Percentiles rank a stretch among this genome's conserved stretches.
Evolutionary conservation across 768 basidiomycete species (phyloP).

Genomic region (Trametes cinnabarina): DNA sequence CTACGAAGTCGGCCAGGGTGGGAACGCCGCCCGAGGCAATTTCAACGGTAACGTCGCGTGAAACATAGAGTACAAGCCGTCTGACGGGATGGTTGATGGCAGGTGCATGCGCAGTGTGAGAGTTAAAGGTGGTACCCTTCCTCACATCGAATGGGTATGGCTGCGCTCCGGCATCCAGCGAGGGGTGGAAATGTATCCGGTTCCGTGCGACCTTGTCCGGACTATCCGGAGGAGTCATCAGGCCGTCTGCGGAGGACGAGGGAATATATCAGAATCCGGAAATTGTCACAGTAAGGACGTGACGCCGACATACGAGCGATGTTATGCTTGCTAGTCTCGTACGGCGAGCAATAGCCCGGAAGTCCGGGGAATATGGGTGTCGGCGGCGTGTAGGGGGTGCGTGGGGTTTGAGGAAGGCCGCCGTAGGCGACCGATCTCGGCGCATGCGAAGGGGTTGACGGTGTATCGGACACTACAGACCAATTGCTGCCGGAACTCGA

Average conservation of each 20-base stretch:
- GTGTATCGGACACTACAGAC: slow-evolving; percentile 5
- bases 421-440: slow-evolving; percentile 11
- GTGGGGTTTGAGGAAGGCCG: slow-evolving; percentile 16
- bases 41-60: slow-evolving; percentile 3
- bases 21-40: neutral
- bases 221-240: slow-evolving; percentile 22
- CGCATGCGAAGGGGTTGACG: slow-evolving; percentile 20
- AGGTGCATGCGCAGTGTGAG: neutral
- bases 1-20: slow-evolving; percentile 16
- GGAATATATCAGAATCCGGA: slow-evolving; percentile 3
- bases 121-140: neutral
- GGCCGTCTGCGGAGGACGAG: slow-evolving; percentile 14
- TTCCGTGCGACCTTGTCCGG: slow-evolving; percentile 13
- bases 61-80: slow-evolving; percentile 7
- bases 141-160: slow-evolving; percentile 12
- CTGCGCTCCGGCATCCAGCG: slow-evolving; percentile 2
- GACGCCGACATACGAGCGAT: slow-evolving; percentile 15
- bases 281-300: slow-evolving; percentile 7
- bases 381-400: slow-evolving; percentile 12
- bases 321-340: neutral
- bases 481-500: slow-evolving; percentile 8
- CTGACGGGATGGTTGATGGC: slow-evolving; percentile 15
- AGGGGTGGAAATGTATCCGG: slow-evolving; percentile 5
- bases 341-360: slow-evolving; percentile 11
- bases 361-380: slow-evolving; percentile 1